Evolutionary conservation across 148 eudicot species (phyloP), one percentile per base, ranked within the genome.

Genomic region (Drosera capensis): DNA sequence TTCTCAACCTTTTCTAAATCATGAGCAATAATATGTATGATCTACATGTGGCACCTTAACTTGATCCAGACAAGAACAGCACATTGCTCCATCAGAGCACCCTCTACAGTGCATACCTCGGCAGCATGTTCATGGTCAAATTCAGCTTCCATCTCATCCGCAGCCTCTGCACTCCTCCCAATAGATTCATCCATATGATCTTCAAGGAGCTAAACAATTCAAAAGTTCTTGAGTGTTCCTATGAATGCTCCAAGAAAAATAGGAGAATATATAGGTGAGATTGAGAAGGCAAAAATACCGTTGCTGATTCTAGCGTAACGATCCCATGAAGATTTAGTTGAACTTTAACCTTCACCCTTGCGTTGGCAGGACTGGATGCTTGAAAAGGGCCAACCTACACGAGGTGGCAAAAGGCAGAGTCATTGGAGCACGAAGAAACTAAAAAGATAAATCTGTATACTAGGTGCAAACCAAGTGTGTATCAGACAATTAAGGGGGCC

Each of bases 321-420:
- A 70, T 64, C 29, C 95, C 95, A 56, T 80, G 64, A 23, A 80
- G 68, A 51, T 78, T 78, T 56, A 90, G 65, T 37, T 57, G 56
- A 45, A 80, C 71, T 60, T 67, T 85, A 16, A 78, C 60, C 56
- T 85, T 85, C 1, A 90, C 65, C 71, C 68, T 60, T 17, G 57
- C 56, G n/a, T 51, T 74, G 57, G 70, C 74, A 22, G 54, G n/a
- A 25, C 58, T 55, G 42, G 77, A 46, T 30, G 47, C 70, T 36
- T 67, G 60, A 55, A 78, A 74, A 30, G 95, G 82, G 38, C 94
- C 97, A 70, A 90, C 63, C 99, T 90, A 64, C 51, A 65, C 41
- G 51, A 52, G 39, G 55, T 20, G 51, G 16, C 39, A 50, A 34
- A 46, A 17, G 23, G 41, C 37, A 20, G 39, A 37, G 28, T 34